These are phyloP conservation scores for Mycena vitilis DNA, from an alignment of 768 basidiomycete species.

Conservation along the genomic window DNA sequence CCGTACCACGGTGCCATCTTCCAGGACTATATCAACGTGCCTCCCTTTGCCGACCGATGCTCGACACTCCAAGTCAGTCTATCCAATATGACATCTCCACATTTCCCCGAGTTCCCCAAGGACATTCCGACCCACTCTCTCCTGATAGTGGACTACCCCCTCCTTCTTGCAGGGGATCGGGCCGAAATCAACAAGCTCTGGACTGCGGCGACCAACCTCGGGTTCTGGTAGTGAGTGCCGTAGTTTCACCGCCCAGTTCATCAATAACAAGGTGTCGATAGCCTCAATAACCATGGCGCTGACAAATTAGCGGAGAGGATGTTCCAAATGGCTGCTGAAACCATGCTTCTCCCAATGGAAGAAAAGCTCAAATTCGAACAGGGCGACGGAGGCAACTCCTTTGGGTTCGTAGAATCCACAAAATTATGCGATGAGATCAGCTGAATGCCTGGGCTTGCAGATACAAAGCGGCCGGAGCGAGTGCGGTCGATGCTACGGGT, in stretches of 20 bases:
- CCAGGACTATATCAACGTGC: too few relatives aligned
- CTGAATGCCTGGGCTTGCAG: slow-evolving; percentile 42
- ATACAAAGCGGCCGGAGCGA: slow-evolving; percentile 75
- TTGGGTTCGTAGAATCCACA: slow-evolving; percentile 46
- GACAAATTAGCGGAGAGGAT: slow-evolving; percentile 60
- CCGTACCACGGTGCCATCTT: too few relatives aligned
- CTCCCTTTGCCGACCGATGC: too few relatives aligned
- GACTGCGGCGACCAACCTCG: slow-evolving; percentile 66
- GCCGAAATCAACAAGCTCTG: slow-evolving; percentile 49
- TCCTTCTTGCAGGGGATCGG: slow-evolving; percentile 54
- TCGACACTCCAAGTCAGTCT: too few relatives aligned
- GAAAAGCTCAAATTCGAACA: slow-evolving; percentile 72
- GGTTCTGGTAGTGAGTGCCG: slow-evolving; percentile 74
- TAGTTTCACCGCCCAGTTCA: not conserved
- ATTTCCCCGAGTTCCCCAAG: slow-evolving; percentile 57
- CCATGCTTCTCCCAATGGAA: slow-evolving; percentile 63
- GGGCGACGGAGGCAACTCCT: slow-evolving; percentile 57
- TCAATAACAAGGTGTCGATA: slow-evolving; percentile 33
- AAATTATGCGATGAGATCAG: not conserved
- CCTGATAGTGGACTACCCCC: slow-evolving; percentile 38
- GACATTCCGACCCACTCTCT: not conserved
- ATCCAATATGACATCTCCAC: too few relatives aligned
- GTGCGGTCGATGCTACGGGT: slow-evolving; percentile 71
- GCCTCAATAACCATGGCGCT: slow-evolving; percentile 68
- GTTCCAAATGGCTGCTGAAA: slow-evolving; percentile 67